Evolutionary conservation across 2,329 filamentous ascomycete genomes (phyloP), one percentile per base, ranked within the genome.

Genomic region (Hirsutella minnesotensis): DNA sequence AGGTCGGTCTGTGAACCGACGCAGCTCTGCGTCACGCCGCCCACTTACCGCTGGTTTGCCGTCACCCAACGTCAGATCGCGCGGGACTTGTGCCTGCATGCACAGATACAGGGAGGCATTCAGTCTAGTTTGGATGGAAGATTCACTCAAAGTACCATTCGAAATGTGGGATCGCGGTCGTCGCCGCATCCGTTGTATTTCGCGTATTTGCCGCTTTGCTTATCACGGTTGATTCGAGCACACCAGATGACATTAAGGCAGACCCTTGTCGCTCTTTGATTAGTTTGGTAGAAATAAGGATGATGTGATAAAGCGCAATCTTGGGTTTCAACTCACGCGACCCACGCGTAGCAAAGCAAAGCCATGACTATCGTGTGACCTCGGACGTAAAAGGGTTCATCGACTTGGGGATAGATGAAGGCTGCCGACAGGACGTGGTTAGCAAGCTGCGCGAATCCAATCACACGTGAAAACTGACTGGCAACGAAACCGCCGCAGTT

Each of bases 401-500:
- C 66, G 0, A 51, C 56, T 39, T 66, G 67, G 3, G 75, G 76
- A 48, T 83, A 83, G 4, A 77, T 71, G 52, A 82, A 82, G 0
- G 72, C 69, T 68, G 21, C 16, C 18, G 0, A 4, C 3, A 18
- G 36, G 4, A n/a, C 13, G 18, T 24, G 19, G 35, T 37, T 5
- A 44, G 21, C 10, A n/a, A 1, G 2, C 4, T 16, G 22, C 9
- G 3, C 8, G n/a, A n/a, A n/a, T n/a, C n/a, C n/a, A n/a, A n/a
- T n/a, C n/a, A n/a, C n/a, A n/a, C n/a, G n/a, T n/a, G n/a, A n/a
- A n/a, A 15, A 54, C 65, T 50, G 51, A 68, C 71, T 75, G 0
- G 79, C 74, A 3, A 83, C 77, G 49, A 83, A 81, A 0, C 80
- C 80, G 38, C 79, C 79, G 8, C 70, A 73, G 49, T 85, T 84